These are phyloP conservation scores for Murraya koenigii DNA, from an alignment of 345 rosid species.

Conservation along the genomic window DNA sequence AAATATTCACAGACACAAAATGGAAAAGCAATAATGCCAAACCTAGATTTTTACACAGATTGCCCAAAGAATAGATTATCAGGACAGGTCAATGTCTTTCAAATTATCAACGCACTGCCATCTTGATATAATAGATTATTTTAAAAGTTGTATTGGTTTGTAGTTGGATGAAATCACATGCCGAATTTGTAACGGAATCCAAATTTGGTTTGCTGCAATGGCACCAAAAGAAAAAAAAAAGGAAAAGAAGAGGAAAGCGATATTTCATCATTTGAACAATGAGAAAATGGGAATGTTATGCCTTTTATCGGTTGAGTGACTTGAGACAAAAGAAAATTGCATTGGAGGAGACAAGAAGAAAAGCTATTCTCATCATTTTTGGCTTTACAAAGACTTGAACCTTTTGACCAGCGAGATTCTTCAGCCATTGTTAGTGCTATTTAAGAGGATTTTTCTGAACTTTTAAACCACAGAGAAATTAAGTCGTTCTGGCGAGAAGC, in stretches of 20 bases:
- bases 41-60: not conserved
- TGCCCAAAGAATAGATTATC: not conserved
- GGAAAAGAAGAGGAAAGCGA: not conserved
- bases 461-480: not conserved
- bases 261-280: not conserved
- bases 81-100: not conserved
- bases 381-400: not conserved
- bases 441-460: not conserved
- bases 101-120: not conserved
- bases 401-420: not conserved
- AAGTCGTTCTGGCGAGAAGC: not conserved
- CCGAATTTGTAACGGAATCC: not conserved
- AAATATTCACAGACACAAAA: constrained; percentile 17
- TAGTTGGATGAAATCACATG: not conserved
- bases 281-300: not conserved
- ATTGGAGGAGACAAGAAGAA: not conserved
- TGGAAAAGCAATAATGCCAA: constrained; percentile 7
- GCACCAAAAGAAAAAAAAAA: no score
- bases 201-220: not conserved
- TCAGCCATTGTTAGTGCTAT: not conserved
- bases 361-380: not conserved
- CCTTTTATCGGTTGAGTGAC: not conserved
- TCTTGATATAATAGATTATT: not conserved
- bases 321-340: not conserved
- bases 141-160: not conserved